phyloP scores from a whole-genome alignment of 164 flowering plant species.

The grape (Vitis vinifera) region DNA sequence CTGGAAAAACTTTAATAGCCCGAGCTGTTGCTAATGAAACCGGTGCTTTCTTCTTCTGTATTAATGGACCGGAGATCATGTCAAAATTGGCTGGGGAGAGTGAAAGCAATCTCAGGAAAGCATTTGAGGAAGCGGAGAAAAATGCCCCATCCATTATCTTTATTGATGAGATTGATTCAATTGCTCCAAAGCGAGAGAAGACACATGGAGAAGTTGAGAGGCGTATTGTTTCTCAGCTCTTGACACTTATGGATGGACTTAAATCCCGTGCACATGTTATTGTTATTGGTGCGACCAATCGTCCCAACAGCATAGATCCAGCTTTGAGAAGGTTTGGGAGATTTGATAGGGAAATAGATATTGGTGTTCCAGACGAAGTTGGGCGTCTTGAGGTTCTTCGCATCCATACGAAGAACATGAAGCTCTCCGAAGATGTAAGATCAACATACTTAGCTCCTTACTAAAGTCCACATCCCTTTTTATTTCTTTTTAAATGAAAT shows the following conservation, averaged over 20 bases:
- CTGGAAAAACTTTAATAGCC: conserved; percentile 89
- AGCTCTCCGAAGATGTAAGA: conserved; percentile 77
- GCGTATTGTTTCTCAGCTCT: conserved; percentile 81
- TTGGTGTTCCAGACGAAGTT: conserved; percentile 90
- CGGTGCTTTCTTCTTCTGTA: conserved; percentile 88
- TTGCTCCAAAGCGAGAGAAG: conserved; percentile 89
- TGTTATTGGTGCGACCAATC: conserved; percentile 86
- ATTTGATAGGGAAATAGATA: conserved; percentile 83
- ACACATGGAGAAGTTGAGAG: conserved; percentile 87
- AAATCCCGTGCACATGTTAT: conserved; percentile 84
- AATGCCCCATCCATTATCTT: conserved; percentile 83
- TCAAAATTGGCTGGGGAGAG: conserved; percentile 91
- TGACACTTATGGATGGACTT: conserved; percentile 88
- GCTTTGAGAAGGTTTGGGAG: conserved; percentile 88
- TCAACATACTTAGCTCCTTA: neutral
- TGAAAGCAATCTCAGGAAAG: conserved; percentile 88
- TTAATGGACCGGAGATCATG: conserved; percentile 92
- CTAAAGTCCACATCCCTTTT: neutral
- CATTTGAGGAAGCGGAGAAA: conserved; percentile 91
- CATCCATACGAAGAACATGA: conserved; percentile 91
- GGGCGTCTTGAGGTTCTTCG: conserved; percentile 92
- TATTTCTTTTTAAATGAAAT: neutral
- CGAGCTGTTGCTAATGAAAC: conserved; percentile 94
- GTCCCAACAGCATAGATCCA: conserved; percentile 90
- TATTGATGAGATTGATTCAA: conserved; percentile 84